Conservation (phyloP, 1,284 basidiomycete species). For the Mycosarcoma mackinlayi region DNA sequence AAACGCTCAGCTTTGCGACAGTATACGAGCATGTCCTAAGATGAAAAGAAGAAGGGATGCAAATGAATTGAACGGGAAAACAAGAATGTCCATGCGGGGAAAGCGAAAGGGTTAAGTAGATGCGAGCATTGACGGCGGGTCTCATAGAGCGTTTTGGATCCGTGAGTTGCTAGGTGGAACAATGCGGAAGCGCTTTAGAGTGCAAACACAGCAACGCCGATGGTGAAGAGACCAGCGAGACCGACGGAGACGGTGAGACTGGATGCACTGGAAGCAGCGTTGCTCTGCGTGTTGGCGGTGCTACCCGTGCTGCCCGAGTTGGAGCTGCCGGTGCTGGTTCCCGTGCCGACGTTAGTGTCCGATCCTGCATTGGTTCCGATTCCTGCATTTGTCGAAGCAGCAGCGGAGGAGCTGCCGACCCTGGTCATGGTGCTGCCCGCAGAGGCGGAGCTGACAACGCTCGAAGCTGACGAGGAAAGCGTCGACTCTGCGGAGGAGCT, state of each 20-base stretch:
- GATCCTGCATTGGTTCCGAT: too few relatives aligned
- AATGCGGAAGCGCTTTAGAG: constrained; percentile 13
- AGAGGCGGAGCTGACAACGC: background rate
- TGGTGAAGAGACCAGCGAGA: constrained; percentile 25
- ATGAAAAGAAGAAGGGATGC: background rate
- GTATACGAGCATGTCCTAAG: background rate
- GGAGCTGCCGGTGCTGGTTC: constrained; percentile 1
- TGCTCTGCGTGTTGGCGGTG: constrained; percentile 25
- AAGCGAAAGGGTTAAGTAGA: constrained; percentile 14
- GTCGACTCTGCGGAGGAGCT: constrained; percentile 5
- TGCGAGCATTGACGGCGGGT: background rate
- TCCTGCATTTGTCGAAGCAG: constrained; percentile 4
- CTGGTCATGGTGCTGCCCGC: constrained; percentile 14
- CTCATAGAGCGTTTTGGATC: background rate
- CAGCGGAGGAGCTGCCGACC: background rate
- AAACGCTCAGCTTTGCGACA: too few relatives aligned
- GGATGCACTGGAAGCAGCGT: constrained; percentile 19
- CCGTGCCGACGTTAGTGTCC: constrained; percentile 1
- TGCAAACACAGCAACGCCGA: constrained; percentile 24
- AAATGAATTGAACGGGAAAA: constrained; percentile 5
- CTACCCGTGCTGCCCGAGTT: constrained; percentile 7
- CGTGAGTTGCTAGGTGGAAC: background rate
- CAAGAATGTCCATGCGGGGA: constrained; percentile 37
- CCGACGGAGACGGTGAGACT: constrained; percentile 17
- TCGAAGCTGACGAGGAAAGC: background rate